These are phyloP conservation scores for Mortierella sp. DNA, from an alignment of 371 early-diverging fungal species.

Conservation along the genomic window DNA sequence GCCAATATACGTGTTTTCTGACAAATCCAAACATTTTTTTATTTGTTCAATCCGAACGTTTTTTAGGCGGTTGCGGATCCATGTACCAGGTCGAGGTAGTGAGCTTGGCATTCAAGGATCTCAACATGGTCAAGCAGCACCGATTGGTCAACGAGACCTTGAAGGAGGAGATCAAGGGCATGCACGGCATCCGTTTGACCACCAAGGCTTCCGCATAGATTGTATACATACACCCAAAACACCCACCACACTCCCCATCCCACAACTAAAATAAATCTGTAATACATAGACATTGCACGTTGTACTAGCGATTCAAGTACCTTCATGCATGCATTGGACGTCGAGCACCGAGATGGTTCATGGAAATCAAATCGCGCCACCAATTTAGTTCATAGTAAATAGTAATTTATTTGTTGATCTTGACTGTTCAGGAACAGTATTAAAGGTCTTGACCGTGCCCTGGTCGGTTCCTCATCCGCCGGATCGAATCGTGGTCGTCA, in stretches of 20 bases:
- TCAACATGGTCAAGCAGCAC: conserved; percentile 89
- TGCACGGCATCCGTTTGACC: conserved; percentile 88
- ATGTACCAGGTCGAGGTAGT: conserved; percentile 94
- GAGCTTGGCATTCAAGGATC: conserved; percentile 81
- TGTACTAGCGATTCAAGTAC: background rate
- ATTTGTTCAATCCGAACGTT: background rate
- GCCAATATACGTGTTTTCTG: background rate
- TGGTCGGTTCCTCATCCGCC: conserved; percentile 17
- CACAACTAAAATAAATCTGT: background rate
- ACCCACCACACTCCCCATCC: background rate
- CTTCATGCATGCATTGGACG: too few relatives aligned
- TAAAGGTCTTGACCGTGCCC: conserved; percentile 14
- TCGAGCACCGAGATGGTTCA: background rate
- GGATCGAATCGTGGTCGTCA: conserved; percentile 17
- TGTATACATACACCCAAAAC: background rate
- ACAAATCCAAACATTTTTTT: background rate
- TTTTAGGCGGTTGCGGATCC: conserved; percentile 91
- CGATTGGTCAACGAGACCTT: conserved; percentile 89
- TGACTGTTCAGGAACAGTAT: background rate
- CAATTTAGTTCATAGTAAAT: too few relatives aligned
- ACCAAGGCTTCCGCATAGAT: conserved; percentile 46
- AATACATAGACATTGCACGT: background rate
- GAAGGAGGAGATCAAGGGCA: conserved; percentile 90
- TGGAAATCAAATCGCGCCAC: background rate
- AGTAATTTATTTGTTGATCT: background rate